phyloP scores from a whole-genome alignment of 1,284 basidiomycete genomes.

The Macrocybe sp. region DNA sequence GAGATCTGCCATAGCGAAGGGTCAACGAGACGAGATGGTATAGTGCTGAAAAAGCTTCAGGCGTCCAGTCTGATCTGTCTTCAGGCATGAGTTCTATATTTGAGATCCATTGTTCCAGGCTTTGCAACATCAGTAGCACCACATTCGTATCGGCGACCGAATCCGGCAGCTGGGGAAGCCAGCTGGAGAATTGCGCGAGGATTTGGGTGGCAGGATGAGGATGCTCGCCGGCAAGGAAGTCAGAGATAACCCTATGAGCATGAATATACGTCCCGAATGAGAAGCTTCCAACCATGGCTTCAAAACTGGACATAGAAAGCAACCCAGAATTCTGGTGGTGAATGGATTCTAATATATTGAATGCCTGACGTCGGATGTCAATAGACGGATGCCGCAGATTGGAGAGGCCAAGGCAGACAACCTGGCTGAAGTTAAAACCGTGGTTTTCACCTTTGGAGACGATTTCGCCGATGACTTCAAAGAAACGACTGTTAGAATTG shows the following conservation, averaged over 20 bases:
- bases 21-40: constrained; percentile 85
- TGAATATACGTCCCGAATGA: constrained; percentile 78
- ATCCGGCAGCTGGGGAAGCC: constrained; percentile 68
- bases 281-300: constrained; percentile 72
- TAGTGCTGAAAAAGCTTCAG: constrained; percentile 61
- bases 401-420: constrained; percentile 77
- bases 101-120: constrained; percentile 78
- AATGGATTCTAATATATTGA: constrained; percentile 73
- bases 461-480: constrained; percentile 78
- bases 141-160: constrained; percentile 37
- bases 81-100: constrained; percentile 67
- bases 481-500: constrained; percentile 63
- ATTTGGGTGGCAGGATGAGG: constrained; percentile 66
- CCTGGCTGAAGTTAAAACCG: constrained; percentile 70
- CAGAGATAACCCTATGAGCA: constrained; percentile 75
- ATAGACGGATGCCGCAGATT: constrained; percentile 79
- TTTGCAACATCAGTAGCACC: constrained; percentile 60
- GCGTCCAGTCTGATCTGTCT: constrained; percentile 52
- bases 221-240: constrained; percentile 79
- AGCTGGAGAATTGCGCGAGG: constrained; percentile 69
- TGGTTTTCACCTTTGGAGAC: constrained; percentile 55
- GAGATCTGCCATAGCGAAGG: constrained; percentile 70
- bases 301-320: constrained; percentile 64
- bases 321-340: constrained; percentile 61
- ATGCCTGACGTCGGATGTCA: constrained; percentile 71